phyloP scores from a whole-genome alignment of 371 early-diverging fungal genomes.

The Mucor indicus region DNA sequence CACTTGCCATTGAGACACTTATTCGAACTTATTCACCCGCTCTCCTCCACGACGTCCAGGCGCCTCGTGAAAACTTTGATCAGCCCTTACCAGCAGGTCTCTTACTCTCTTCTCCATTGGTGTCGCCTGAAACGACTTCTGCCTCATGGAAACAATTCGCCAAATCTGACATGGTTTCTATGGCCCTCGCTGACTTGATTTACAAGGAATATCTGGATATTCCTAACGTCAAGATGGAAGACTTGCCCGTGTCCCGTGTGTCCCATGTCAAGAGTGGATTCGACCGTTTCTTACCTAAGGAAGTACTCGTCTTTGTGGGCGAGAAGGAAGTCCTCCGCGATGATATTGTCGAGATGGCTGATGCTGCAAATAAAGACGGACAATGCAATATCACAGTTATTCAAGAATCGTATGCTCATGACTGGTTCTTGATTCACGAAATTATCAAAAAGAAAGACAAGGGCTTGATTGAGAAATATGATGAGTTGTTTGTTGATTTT shows the following conservation, averaged over 20 bases:
- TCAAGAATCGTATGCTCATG: conserved; percentile 34
- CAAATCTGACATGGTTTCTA: conserved; percentile 27
- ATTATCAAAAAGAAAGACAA: conserved; percentile 33
- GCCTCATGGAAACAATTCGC: conserved; percentile 27
- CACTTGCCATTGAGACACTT: conserved; percentile 28
- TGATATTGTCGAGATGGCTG: conserved; percentile 21
- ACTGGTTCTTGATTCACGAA: conserved; percentile 41
- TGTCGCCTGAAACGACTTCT: conserved; percentile 24
- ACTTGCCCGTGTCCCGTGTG: conserved; percentile 20
- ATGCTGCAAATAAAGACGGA: conserved; percentile 20
- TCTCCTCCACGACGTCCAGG: conserved; percentile 5
- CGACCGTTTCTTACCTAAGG: conserved; percentile 28
- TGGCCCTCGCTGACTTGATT: conserved; percentile 20
- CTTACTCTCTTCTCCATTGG: conserved; percentile 30
- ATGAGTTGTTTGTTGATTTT: conserved; percentile 27
- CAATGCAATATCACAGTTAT: conserved; percentile 15
- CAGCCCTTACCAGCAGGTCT: conserved; percentile 32
- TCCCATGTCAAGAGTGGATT: conserved; percentile 18
- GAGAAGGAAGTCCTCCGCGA: conserved; percentile 40
- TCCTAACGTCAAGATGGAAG: conserved; percentile 12
- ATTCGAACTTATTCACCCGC: conserved; percentile 27
- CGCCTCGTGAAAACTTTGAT: conserved; percentile 19
- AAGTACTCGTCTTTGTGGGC: conserved; percentile 33
- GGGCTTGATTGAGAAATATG: conserved; percentile 21
- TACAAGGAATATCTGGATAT: conserved; percentile 33